Conservation (phyloP, 345 rosid species). For the Gossypium herbaceum region DNA sequence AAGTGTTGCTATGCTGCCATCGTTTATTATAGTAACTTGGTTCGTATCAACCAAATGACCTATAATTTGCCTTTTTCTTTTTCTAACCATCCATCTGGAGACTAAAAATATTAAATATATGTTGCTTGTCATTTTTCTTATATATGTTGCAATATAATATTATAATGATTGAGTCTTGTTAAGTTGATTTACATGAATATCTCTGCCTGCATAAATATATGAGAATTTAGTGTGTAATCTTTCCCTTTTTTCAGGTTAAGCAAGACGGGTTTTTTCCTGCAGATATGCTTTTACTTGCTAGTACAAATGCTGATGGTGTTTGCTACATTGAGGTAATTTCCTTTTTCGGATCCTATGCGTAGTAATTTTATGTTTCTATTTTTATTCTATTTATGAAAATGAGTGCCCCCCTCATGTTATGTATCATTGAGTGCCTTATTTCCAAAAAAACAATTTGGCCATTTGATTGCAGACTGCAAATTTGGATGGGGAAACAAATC, state of each 20-base stretch:
- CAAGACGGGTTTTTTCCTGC: conserved; percentile 95
- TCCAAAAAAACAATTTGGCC: conserved; percentile 5
- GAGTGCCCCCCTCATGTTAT: conserved; percentile 2
- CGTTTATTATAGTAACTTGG: not conserved
- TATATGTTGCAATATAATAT: not conserved
- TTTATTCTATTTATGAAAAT: not conserved
- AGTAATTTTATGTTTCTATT: not conserved
- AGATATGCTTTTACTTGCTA: conserved; percentile 83
- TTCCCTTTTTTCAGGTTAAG: conserved; percentile 62
- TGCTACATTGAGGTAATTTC: conserved; percentile 86
- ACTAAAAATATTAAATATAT: not conserved
- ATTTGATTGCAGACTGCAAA: conserved; percentile 80
- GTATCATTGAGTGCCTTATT: not conserved
- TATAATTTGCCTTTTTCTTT: not conserved
- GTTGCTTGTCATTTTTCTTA: not conserved
- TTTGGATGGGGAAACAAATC: conserved; percentile 98
- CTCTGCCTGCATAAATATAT: not conserved
- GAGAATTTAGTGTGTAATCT: conserved; percentile 14
- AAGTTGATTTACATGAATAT: conserved; percentile 1
- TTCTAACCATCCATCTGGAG: not conserved
- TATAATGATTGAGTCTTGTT: not conserved
- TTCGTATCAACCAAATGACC: not conserved
- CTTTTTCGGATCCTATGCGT: conserved; percentile 6
- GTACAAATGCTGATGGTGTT: conserved; percentile 91
- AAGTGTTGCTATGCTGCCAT: not conserved